Percentiles rank a stretch among this genome's conserved stretches.
Evolutionary conservation across 1,284 basidiomycete species (phyloP).

Genomic region (Leccinum angustisporum): DNA sequence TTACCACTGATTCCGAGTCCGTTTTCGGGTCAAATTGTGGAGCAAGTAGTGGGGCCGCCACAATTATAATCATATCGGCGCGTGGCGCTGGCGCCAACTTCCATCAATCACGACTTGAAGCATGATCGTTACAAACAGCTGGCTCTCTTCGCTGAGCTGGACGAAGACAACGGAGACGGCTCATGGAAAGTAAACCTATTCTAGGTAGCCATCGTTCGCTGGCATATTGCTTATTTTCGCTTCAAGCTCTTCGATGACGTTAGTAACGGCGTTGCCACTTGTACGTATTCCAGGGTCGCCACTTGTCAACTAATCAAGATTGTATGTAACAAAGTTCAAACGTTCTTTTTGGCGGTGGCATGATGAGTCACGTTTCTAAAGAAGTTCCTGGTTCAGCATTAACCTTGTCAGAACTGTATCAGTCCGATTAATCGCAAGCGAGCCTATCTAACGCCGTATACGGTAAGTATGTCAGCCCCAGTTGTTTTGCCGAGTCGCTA

Average conservation of each 20-base stretch:
- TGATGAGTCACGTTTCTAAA: background rate
- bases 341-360: background rate
- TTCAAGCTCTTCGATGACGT: background rate
- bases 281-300: background rate
- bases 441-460: background rate
- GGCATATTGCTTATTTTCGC: background rate
- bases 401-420: background rate
- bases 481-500: background rate
- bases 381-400: background rate
- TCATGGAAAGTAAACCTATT: too few species aligned
- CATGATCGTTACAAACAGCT: background rate
- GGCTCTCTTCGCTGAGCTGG: background rate
- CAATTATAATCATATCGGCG: background rate
- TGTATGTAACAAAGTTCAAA: background rate
- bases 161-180: too few species aligned
- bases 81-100: background rate
- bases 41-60: background rate
- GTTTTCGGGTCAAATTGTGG: too few species aligned
- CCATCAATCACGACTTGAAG: background rate
- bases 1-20: background rate
- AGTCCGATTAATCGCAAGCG: background rate
- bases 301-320: background rate
- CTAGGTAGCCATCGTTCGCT: background rate
- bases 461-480: background rate
- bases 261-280: background rate